Evolutionary conservation across 2,329 filamentous ascomycete genomes (phyloP), one percentile per base, ranked within the genome.

Genomic region (Colletotrichum sojae): DNA sequence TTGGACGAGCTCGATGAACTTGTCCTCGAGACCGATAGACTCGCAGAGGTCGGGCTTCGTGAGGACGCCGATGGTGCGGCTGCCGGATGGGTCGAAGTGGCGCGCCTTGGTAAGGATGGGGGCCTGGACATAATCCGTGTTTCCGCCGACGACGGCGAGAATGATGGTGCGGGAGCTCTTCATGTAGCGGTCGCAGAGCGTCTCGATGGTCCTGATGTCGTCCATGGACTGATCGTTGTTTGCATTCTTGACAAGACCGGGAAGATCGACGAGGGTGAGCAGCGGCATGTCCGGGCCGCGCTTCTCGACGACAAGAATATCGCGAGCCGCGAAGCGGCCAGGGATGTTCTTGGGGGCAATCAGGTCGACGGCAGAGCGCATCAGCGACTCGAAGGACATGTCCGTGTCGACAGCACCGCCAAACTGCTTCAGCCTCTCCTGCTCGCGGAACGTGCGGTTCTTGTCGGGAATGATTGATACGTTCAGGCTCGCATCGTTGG

Each of bases 191-290:
- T 87, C 84, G 12, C 84, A 86, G 2, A 90, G 77, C 0, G 80
- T 71, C 36, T 86, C 83, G 56, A 89, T 87, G 2, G 86, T 84
- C 68, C 82, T 78, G 63, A 86, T 86, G 51, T 89, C 88, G 22
- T 82, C 78, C 36, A 83, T 80, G 1, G 85, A 86, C 74, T 89
- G 86, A 62, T 86, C 82, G 36, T 83, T 80, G 70, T 85, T 88
- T 72, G 83, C 83, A 9, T 88, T 85, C 39, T 83, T 81, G 31
- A 90, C 85, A 1, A 91, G 78, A 2, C 89, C 88, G 0, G 89
- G 89, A 40, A 91, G 80, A 76, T 91, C 89, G 8, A 91, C 87
- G 1, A 91, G 81, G 0, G 88, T 91, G 51, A 91, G 77, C 16
- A 90, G 82, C 1, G 88, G 87, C 79, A 88, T 85, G 12, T 88